These are phyloP conservation scores for Porodaedalea pini DNA, from an alignment of 1,284 basidiomycete species.

Conservation along the genomic window DNA sequence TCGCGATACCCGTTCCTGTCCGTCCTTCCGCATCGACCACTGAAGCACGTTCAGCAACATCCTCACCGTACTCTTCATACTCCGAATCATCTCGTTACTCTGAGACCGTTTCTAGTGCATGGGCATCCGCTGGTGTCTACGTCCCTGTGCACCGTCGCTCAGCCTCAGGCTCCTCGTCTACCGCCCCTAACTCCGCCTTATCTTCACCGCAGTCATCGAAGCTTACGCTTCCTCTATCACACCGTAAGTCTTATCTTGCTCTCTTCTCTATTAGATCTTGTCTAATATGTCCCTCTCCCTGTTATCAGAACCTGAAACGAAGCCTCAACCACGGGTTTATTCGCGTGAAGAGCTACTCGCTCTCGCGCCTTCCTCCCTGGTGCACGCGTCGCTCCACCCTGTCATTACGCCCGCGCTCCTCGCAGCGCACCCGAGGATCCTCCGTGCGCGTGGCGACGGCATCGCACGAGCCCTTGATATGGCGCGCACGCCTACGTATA, in stretches of 20 bases:
- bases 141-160: constrained; percentile 5
- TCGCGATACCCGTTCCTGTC: background rate
- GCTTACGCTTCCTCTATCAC: background rate
- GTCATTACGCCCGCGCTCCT: constrained; percentile 14
- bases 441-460: constrained; percentile 8
- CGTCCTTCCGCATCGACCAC: background rate
- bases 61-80: background rate
- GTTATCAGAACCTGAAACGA: background rate
- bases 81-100: background rate
- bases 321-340: constrained; percentile 13
- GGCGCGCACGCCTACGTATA: constrained; percentile 4
- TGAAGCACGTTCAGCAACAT: background rate
- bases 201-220: background rate
- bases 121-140: constrained; percentile 4
- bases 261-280: too few relatives aligned
- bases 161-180: background rate
- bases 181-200: background rate
- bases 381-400: constrained; percentile 3
- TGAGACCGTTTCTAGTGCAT: background rate
- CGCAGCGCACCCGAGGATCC: constrained; percentile 11
- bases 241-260: too few relatives aligned
- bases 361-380: constrained; percentile 22
- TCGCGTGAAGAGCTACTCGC: constrained; percentile 20
- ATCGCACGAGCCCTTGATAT: constrained; percentile 14
- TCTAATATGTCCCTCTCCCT: too few relatives aligned